Conservation (phyloP, 2,329 filamentous ascomycete species). For the Sporothrix humicola region DNA sequence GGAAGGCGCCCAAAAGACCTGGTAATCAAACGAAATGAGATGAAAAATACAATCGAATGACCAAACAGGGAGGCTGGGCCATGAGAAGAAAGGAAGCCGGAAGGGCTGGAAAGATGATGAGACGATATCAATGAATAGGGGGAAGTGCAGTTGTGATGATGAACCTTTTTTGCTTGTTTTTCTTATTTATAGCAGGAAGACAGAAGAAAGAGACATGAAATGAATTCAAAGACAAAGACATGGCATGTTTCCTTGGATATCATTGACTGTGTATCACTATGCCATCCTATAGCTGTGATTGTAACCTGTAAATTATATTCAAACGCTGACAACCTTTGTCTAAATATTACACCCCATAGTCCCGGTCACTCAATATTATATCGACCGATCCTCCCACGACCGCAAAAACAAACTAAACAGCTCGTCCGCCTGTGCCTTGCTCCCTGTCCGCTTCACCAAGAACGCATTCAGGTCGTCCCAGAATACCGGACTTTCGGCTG, state of each 20-base stretch:
- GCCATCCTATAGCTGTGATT: background rate
- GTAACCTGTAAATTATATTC: background rate
- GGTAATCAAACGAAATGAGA: background rate
- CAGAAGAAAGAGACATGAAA: conserved; percentile 25
- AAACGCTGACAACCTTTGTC: background rate
- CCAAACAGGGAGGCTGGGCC: background rate
- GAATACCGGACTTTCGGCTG: conserved; percentile 69
- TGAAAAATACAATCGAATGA: background rate
- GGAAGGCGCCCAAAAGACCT: conserved; percentile 13
- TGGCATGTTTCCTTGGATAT: background rate
- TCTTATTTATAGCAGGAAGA: conserved; percentile 22
- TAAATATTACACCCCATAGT: background rate
- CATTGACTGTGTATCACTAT: background rate
- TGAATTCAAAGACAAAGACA: background rate
- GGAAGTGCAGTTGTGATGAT: background rate
- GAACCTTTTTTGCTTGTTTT: conserved; percentile 16
- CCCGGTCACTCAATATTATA: background rate
- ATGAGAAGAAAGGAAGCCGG: background rate
- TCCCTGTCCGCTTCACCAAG: conserved; percentile 76
- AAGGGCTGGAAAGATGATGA: conserved; percentile 17
- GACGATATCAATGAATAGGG: conserved; percentile 26
- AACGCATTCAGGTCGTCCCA: conserved; percentile 87
- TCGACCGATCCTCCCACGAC: conserved; percentile 64
- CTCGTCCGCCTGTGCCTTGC: conserved; percentile 68
- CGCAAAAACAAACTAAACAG: conserved; percentile 70